Evolutionary conservation across 768 basidiomycete genomes (phyloP), one percentile per base, ranked within the genome.

Genomic region (Hericium erinaceus): DNA sequence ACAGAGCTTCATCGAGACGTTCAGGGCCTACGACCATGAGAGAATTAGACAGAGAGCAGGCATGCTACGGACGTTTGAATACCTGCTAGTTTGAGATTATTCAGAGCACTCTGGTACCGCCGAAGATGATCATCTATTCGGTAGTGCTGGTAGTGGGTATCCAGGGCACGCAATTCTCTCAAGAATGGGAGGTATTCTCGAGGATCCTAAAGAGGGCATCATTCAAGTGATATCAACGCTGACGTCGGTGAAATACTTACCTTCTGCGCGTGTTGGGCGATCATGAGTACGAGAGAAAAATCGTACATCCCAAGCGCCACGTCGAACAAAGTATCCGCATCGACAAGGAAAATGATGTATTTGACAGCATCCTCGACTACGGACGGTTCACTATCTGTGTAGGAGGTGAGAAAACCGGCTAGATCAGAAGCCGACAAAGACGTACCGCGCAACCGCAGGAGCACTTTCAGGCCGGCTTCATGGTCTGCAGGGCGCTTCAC

Each of bases 241-340:
- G 28, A 11, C 7, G 20, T 46, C 20, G 16, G 44, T 46, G 2
- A n/a, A 46, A 46, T 46, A 40, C 50, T n/a, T 39, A 93, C 95
- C 81, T 95, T 97, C 69, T 98, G 95, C 50, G 95, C 89, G 66
- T 97, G 88, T 67, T 98, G 97, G 1, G 97, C 95, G 44, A 99
- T 82, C 86, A 98, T 87, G 22, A 98, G 75, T 7, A 98, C 95
- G 16, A 99, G 75, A 28, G 90, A 85, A 74, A 98, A 98, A 71
- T 99, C 94, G 67, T 99, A 99, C 94, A 98, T 98, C 18, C 97
- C 97, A 37, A 99, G 79, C 1, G 97, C 97, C 11, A 90, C 89
- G 68, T 98, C 85, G 72, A 95, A 98, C 4, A 99, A 78, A 48
- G 78, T 77, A 64, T 98, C 84, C 0, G 93, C 93, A 63, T 98